These are phyloP conservation scores for Candida koratica DNA, from an alignment of 805 yeast genomes.

Conservation along the genomic window DNA sequence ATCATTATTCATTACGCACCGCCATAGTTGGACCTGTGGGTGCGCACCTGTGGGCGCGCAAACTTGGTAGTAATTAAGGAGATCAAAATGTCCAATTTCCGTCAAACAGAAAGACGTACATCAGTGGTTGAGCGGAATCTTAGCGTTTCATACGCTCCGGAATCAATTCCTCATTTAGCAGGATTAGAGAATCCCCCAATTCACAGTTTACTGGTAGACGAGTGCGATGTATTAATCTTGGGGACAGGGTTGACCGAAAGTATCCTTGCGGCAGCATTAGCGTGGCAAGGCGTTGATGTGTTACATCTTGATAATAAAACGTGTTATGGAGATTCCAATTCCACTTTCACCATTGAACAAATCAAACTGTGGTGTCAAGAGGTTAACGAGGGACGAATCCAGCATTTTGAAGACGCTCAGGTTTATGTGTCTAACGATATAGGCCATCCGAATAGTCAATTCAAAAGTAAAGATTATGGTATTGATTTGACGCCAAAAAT, in stretches of 20 bases:
- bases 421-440: conserved; percentile 68
- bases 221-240: conserved; percentile 80
- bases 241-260: conserved; percentile 93
- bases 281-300: conserved; percentile 98
- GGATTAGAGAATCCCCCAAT: conserved; percentile 72
- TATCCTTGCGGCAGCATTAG: conserved; percentile 85
- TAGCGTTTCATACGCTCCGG: conserved; percentile 38
- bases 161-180: conserved; percentile 64
- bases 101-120: conserved; percentile 37
- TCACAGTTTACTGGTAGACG: conserved; percentile 58
- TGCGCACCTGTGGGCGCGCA: neutral
- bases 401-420: conserved; percentile 64
- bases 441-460: conserved; percentile 19
- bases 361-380: conserved; percentile 74
- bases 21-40: neutral
- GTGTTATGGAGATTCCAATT: conserved; percentile 84
- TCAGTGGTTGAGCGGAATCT: conserved; percentile 47
- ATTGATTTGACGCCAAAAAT: conserved; percentile 85
- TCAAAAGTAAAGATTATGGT: conserved; percentile 66
- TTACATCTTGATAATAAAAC: conserved; percentile 82
- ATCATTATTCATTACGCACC: conserved; percentile 11
- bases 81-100: conserved; percentile 3
- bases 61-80: neutral
- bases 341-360: conserved; percentile 85
- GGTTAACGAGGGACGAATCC: conserved; percentile 49